Percentiles rank a stretch among this genome's conserved stretches.
Evolutionary conservation across 169 alveolate species (phyloP).

Genomic region (Plasmodium relictum): DNA sequence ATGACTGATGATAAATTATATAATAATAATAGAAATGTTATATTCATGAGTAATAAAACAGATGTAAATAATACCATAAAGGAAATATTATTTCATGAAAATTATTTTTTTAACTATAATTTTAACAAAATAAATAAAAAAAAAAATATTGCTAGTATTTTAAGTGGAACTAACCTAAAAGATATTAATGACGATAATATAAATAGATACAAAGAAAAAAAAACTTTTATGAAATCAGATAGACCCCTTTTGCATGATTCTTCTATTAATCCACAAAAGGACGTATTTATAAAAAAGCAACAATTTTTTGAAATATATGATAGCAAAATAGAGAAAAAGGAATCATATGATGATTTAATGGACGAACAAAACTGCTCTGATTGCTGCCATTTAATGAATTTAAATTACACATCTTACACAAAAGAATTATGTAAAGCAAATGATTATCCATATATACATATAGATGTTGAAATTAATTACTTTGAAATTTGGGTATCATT

Average conservation of each 20-base stretch:
- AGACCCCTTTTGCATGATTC: neutral
- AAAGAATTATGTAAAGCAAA: conserved; percentile 59
- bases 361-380: conserved; percentile 6
- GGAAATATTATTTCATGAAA: conserved; percentile 60
- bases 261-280: neutral
- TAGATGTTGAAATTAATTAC: conserved; percentile 73
- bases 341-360: conserved; percentile 6
- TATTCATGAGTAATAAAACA: neutral
- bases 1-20: conserved; percentile 26
- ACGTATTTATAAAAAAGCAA: neutral
- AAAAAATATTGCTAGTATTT: conserved; percentile 8
- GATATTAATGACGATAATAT: neutral
- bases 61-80: conserved; percentile 28
- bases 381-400: conserved; percentile 37
- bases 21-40: conserved; percentile 8
- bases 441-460: conserved; percentile 53
- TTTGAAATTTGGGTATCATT: conserved; percentile 68
- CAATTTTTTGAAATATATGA: neutral
- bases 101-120: conserved; percentile 67
- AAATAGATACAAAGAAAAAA: neutral
- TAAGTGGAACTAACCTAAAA: conserved; percentile 18
- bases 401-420: conserved; percentile 67
- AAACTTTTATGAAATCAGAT: neutral
- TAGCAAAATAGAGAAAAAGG: neutral
- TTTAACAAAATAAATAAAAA: conserved; percentile 44